Evolutionary conservation across 2,329 filamentous ascomycete species (phyloP), one percentile per base, ranked within the genome.

Genomic region (Aspergillus ibericus): DNA sequence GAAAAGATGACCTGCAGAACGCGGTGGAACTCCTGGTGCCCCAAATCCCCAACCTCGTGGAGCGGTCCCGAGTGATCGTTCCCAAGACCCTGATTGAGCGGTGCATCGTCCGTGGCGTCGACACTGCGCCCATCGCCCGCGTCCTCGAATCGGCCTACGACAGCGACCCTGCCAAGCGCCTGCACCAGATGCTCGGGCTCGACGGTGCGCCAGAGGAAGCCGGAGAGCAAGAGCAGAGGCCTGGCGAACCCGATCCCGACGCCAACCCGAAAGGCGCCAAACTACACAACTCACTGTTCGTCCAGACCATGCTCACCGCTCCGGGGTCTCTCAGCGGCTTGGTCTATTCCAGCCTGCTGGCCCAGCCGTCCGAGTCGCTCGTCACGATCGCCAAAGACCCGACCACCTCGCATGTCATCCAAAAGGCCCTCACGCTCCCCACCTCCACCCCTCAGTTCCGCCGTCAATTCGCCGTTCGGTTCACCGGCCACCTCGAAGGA

Each of bases 21-120:
- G 91, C 90, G 0, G 84, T 92, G 56, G 81, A 87, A 50, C 82
- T 87, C 67, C 89, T 96, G 56, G 74, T 88, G 4, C 88, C 91
- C 0, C 87, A 91, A 55, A 83, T 97, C 5, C 82, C 86, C 0
- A 84, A 84, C 51, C 81, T 98, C 8, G 83, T 97, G 8, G 82
- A 90, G 54, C 86, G 91, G 60, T 87, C 87, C 38, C 85, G 93
- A 47, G 90, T 90, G 60, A 88, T 89, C 56, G 88, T 96, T 10
- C 84, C 97, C 67, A 90, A 88, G 70, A 87, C 88, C 0, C 78
- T 98, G 3, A 88, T 98, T 61, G 92, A 97, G 73, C 85, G 93
- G 61, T 96, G 91, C 71, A 78, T 85, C 5, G 86, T 88, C 9
- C 87, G 93, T 57, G 80, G 80, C 4, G 80, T 86, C 22, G 81